Base-by-base conservation (phyloP, 352 stramenopile species). In the Elongisporangium prolatum region DNA sequence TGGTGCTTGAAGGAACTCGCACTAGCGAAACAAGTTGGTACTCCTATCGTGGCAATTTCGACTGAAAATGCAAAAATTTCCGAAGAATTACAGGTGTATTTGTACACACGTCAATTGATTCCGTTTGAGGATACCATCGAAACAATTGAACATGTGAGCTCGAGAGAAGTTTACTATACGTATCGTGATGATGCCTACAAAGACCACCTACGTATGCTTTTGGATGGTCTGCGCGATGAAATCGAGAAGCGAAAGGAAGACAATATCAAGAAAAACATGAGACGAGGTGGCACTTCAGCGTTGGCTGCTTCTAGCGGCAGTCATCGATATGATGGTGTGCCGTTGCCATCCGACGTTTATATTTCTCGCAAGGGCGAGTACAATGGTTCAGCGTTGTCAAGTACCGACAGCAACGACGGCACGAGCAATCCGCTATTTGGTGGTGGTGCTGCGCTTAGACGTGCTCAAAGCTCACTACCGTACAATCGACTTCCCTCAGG, bases 51-150 rank as follows among this genome's bases (percentile, higher is more conserved):
- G 38, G 80, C 84, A 11, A 88, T 93, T 17, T 93, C 84, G 9
- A 91, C 81, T 0, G 84, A 93, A 53, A 64, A 84, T 47, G 68
- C 80, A 0, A 68, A 74, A 17, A 85, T 93, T 34, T 90, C 82
- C 0, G 84, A 93, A 64, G 84, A 93, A n/a, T 60, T 93, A 10
- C 84, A 93, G 48, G 84, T 93, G 40, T 93, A 93, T 52, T 58
- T 93, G 62, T 93, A 93, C 64, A 91, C 84, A 8, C 68, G 84
- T 4, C 84, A 93, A 60, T 86, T 91, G 48, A 77, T 93, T 13
- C 84, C 84, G 8, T 93, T 93, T 56, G 81, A 93, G 51, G 64
- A 63, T 4, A 79, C 81, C 5, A 91, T 93, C 57, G 73, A 71
- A 22, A 68, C 58, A 2, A 57, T 89, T 18, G 61, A 90, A 21